Evolutionary conservation across 805 yeast genomes (phyloP).

Genomic region (Candida odintsovae): DNA sequence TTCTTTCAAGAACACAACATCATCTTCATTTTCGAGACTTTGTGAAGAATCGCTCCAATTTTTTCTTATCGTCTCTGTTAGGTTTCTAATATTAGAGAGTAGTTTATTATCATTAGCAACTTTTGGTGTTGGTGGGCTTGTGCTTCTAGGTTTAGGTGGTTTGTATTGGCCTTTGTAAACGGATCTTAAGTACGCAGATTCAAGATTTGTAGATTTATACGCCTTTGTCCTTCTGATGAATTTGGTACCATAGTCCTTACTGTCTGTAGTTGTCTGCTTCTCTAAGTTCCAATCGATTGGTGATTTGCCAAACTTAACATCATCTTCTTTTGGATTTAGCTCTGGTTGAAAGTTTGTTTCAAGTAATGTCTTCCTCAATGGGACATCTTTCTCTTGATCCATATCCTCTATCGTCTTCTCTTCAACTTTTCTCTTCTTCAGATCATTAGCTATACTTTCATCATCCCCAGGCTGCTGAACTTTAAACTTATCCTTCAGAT

Average conservation of each 20-base stretch:
- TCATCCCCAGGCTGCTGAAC: slow-evolving; percentile 1
- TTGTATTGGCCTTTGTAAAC: slow-evolving; percentile 31
- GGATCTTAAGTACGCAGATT: slow-evolving; percentile 25
- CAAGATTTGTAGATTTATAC: slow-evolving; percentile 12
- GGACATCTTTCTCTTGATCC: not conserved
- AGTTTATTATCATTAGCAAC: slow-evolving; percentile 1
- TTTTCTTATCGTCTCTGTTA: slow-evolving; percentile 3
- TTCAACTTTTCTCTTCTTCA: slow-evolving; percentile 10
- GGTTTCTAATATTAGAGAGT: not conserved
- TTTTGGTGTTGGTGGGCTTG: slow-evolving; percentile 16
- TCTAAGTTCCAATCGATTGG: slow-evolving; percentile 20
- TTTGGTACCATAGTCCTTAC: slow-evolving; percentile 32
- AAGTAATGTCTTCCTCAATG: slow-evolving; percentile 9
- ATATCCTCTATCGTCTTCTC: not conserved
- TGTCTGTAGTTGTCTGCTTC: not conserved
- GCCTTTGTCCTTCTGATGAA: slow-evolving; percentile 22
- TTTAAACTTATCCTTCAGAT: not conserved
- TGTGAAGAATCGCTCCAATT: not conserved
- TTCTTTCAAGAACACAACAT: slow-evolving; percentile 17
- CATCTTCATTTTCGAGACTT: slow-evolving; percentile 5
- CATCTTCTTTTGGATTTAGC: slow-evolving; percentile 8
- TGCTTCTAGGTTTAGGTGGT: slow-evolving; percentile 24
- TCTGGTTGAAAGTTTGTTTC: slow-evolving; percentile 10
- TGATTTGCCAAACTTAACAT: slow-evolving; percentile 14
- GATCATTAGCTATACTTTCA: not conserved